Evolutionary conservation across 1,284 basidiomycete genomes (phyloP).

Genomic region (Binderoboletus segoi): DNA sequence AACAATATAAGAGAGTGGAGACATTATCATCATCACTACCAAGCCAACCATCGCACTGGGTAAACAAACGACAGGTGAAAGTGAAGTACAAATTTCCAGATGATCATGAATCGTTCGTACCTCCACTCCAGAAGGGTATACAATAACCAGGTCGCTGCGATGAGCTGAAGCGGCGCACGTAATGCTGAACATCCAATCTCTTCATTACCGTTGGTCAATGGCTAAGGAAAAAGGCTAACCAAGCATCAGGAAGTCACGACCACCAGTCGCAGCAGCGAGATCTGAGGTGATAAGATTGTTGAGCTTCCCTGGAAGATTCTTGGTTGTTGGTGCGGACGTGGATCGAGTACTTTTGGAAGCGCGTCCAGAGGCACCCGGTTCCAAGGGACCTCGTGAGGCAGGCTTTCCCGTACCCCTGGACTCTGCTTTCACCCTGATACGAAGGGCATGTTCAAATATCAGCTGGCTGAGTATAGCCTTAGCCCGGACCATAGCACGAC

Average conservation of each 20-base stretch:
- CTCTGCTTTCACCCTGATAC: not conserved
- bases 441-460: not conserved
- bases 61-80: not conserved
- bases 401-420: not conserved
- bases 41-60: not conserved
- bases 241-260: not conserved
- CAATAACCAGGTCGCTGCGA: not conserved
- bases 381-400: not conserved
- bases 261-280: not conserved
- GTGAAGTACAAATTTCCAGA: not conserved
- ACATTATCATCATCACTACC: not conserved
- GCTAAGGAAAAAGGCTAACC: not conserved
- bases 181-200: not conserved
- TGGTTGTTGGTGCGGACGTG: not conserved
- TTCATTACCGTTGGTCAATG: not conserved
- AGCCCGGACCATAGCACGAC: not conserved
- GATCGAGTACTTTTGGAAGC: not conserved
- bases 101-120: not conserved
- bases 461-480: not conserved
- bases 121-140: not conserved
- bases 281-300: slow-evolving; percentile 1
- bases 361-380: not conserved
- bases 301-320: not conserved
- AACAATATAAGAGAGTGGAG: not conserved
- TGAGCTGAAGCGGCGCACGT: not conserved